A percentile compares a stretch with the other conserved stretches of the same genome.
Conservation (phyloP, 805 yeast genomes). For the Saccharomycopsis fermentans region DNA sequence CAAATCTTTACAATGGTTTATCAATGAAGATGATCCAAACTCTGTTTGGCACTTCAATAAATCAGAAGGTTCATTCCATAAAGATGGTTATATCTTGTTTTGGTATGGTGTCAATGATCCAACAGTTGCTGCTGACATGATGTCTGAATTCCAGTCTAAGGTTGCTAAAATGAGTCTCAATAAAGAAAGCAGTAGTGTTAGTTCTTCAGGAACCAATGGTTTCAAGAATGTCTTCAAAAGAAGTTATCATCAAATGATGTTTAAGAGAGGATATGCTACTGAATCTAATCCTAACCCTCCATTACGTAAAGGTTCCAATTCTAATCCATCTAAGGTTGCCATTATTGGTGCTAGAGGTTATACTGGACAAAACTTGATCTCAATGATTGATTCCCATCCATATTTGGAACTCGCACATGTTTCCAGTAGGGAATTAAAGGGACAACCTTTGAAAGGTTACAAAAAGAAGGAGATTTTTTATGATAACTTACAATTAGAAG, state of each 20-base stretch:
- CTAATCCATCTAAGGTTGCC: conserved; percentile 63
- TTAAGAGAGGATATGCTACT: conserved; percentile 27
- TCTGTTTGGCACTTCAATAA: conserved; percentile 85
- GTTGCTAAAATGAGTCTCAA: conserved; percentile 21
- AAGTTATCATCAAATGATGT: conserved; percentile 20
- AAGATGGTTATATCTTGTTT: conserved; percentile 80
- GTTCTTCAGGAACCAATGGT: conserved; percentile 12
- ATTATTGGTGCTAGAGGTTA: conserved; percentile 97
- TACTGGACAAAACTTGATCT: conserved; percentile 89
- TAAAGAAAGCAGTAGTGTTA: not conserved
- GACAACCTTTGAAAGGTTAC: conserved; percentile 81
- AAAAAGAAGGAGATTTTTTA: conserved; percentile 70
- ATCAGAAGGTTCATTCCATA: conserved; percentile 89
- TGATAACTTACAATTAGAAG: conserved; percentile 81
- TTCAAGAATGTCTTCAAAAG: conserved; percentile 15
- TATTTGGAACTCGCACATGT: conserved; percentile 83
- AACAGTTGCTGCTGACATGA: conserved; percentile 49
- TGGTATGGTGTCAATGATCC: conserved; percentile 84
- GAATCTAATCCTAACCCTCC: conserved; percentile 65
- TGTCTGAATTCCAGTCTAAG: conserved; percentile 40
- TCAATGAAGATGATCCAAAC: conserved; percentile 82
- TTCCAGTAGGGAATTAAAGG: conserved; percentile 89
- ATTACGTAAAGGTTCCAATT: conserved; percentile 45
- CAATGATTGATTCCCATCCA: conserved; percentile 80
- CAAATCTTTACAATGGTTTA: conserved; percentile 73